Percentiles rank a stretch among this genome's conserved stretches.
These are phyloP conservation scores for Ceratobasidium sp. DNA, from an alignment of 1,284 basidiomycete species.

Conservation along the genomic window DNA sequence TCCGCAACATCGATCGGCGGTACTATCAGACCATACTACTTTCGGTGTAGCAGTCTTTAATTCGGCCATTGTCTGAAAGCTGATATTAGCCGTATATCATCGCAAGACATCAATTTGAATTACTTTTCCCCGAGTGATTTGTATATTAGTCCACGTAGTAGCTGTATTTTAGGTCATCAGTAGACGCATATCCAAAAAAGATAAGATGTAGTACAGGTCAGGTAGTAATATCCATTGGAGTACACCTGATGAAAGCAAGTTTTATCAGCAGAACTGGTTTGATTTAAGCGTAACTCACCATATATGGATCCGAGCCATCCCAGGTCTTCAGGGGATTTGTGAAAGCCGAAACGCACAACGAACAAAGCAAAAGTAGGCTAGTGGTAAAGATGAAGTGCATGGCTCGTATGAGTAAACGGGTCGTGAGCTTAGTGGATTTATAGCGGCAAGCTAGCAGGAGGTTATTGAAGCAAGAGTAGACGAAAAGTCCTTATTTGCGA, in stretches of 20 bases:
- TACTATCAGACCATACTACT: constrained; percentile 58
- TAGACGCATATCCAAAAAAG: background rate
- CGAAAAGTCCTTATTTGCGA: no score
- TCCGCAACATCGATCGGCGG: constrained; percentile 60
- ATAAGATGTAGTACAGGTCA: constrained; percentile 25
- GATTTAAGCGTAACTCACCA: constrained; percentile 47
- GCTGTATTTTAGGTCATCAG: constrained; percentile 50
- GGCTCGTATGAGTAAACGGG: no score
- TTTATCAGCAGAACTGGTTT: background rate
- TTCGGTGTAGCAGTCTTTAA: constrained; percentile 60
- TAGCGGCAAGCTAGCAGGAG: no score
- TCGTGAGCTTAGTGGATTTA: no score
- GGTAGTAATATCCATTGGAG: constrained; percentile 57
- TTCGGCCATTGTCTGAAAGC: constrained; percentile 54
- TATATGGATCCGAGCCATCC: constrained; percentile 60
- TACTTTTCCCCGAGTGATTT: constrained; percentile 58
- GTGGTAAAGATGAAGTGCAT: no score
- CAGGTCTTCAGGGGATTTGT: constrained; percentile 52
- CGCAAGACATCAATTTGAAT: background rate
- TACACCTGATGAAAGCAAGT: constrained; percentile 51
- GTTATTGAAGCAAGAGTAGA: no score
- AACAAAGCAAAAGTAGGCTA: background rate
- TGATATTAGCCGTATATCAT: no score
- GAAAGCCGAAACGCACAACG: constrained; percentile 3
- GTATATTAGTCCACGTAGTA: constrained; percentile 61